Base-by-base conservation (phyloP, 73 alveolate genomes). In the Paramecium caudatum region DNA sequence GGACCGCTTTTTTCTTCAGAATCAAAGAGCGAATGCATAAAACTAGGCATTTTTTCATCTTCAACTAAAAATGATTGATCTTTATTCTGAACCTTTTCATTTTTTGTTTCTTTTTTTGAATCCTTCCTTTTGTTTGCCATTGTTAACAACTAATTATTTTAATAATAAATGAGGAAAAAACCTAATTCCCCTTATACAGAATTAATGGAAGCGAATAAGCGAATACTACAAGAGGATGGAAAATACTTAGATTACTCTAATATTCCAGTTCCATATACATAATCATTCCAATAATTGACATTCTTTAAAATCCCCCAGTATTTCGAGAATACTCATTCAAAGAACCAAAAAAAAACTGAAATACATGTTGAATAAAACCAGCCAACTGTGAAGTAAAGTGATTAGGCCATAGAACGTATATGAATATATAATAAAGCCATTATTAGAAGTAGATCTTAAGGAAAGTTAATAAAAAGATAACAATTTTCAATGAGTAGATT, bases 401-500 rank as follows among this genome's bases (percentile, higher is more conserved):
- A 55, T 6, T 27, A 4, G 10, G 8, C 21, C 3, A 3, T 30
- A 10, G 30, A 65, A 12, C 34, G 50, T 65, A 65, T 34, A 12
- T 13, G 27, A 32, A 2, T 15, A 2, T 10, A 13, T 17, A 10
- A 3, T 10, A 7, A 25, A 65, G 49, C 47, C 3, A 12, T 16
- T 65, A 36, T 30, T 2, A 33, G 34, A 65, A 41, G 6, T 6
- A 65, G 47, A 65, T 12, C 27, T 10, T 36, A 65, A 36, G 27
- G 17, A 6, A 36, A 65, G 3, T 9, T 36, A 33, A 30, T 36
- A 65, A 65, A 65, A 65, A 12, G 83, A 65, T 32, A 65, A 21
- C 49, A 36, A 4, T 65, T 65, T 65, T 65, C 83, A 3, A 65
- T 65, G 83, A 65, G 50, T n/a, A 65, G 83, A 27, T 65, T 33